Evolutionary conservation across 331 rosid genomes (phyloP).

Genomic region (Spiraea crenata): DNA sequence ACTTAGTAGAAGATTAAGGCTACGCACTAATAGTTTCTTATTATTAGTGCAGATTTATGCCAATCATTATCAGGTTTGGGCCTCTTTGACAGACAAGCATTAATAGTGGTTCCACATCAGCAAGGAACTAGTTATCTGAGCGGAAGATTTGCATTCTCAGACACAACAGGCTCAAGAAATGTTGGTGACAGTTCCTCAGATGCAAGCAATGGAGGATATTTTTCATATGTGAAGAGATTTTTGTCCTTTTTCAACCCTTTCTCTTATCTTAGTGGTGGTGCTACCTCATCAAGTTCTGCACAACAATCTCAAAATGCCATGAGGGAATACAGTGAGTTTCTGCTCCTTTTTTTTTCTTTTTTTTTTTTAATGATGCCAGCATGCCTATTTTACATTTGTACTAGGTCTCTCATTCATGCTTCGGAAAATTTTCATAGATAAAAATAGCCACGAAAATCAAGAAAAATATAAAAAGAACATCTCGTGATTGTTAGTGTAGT

Average conservation of each 20-base stretch:
- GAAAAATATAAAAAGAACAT: background rate
- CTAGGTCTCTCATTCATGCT: background rate
- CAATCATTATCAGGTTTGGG: slow-evolving; percentile 51
- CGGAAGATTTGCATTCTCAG: slow-evolving; percentile 21
- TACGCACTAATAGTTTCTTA: background rate
- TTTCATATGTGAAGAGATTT: slow-evolving; percentile 32
- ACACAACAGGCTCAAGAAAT: slow-evolving; percentile 18
- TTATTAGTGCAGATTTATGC: slow-evolving; percentile 35
- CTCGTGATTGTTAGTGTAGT: background rate
- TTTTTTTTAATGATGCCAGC: background rate
- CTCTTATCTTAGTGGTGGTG: slow-evolving; percentile 48
- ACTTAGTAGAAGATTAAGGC: background rate
- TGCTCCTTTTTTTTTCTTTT: background rate
- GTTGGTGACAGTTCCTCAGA: slow-evolving; percentile 25
- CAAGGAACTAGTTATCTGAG: slow-evolving; percentile 19
- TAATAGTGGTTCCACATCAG: slow-evolving; percentile 45
- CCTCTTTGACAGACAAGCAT: slow-evolving; percentile 49
- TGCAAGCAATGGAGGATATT: slow-evolving; percentile 41
- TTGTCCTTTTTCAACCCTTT: slow-evolving; percentile 52
- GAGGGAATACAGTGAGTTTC: slow-evolving; percentile 42
- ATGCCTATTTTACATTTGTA: background rate
- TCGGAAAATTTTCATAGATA: background rate
- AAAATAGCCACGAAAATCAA: background rate
- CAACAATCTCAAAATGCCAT: slow-evolving; percentile 31
- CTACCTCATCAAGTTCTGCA: slow-evolving; percentile 33